These are phyloP conservation scores for Alternaria sp. DNA, from an alignment of 2,329 filamentous ascomycete genomes.

Conservation along the genomic window DNA sequence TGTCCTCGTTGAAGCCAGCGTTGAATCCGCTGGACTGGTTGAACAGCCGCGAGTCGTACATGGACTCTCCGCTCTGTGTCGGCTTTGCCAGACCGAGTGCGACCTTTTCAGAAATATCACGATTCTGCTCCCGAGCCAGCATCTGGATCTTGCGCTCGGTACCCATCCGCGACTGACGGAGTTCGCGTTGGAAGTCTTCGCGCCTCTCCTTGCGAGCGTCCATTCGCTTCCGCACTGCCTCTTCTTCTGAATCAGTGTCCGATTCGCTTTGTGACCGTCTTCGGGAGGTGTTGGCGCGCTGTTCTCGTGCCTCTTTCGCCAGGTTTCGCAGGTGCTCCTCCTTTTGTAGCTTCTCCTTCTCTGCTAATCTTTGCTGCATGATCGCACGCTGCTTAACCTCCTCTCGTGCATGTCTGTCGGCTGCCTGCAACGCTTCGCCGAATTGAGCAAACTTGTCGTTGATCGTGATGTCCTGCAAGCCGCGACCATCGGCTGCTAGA, in stretches of 20 bases:
- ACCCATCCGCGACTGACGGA: conserved; percentile 94
- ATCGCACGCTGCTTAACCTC: conserved; percentile 89
- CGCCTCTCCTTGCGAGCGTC: conserved; percentile 77
- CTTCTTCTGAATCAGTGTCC: conserved; percentile 63
- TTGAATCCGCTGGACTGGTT: conserved; percentile 93
- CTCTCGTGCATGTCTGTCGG: conserved; percentile 91
- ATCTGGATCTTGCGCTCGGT: conserved; percentile 89
- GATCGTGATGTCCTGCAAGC: conserved; percentile 90
- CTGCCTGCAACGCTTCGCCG: conserved; percentile 90
- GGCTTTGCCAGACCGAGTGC: conserved; percentile 94
- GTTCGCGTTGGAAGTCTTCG: conserved; percentile 84
- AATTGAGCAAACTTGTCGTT: conserved; percentile 99
- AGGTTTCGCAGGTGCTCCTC: conserved; percentile 88
- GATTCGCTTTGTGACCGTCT: conserved; percentile 52
- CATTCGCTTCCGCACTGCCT: conserved; percentile 77
- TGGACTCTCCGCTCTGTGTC: conserved; percentile 86
- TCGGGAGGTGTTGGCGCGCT: conserved; percentile 63
- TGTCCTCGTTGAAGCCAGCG: conserved; percentile 94
- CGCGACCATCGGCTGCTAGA: conserved; percentile 89
- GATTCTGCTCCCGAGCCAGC: conserved; percentile 92
- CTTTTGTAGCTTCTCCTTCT: conserved; percentile 95
- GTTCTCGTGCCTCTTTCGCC: conserved; percentile 89
- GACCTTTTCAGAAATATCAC: conserved; percentile 96
- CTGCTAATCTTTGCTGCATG: conserved; percentile 95
- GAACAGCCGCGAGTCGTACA: conserved; percentile 97